phyloP scores from a whole-genome alignment of 441 rosid genomes.

The Populus hybrid region DNA sequence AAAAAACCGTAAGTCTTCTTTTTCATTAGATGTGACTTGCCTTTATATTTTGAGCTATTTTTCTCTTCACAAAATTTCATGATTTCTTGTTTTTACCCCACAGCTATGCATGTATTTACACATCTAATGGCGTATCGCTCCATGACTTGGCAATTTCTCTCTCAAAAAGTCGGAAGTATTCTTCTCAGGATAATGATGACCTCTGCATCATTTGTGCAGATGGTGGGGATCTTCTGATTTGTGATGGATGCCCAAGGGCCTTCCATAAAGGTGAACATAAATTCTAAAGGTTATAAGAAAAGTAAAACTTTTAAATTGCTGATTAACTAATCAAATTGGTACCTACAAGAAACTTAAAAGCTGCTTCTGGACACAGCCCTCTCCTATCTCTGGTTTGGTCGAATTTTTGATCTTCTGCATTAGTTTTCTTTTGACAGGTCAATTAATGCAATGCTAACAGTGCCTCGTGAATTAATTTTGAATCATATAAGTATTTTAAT shows the following conservation, averaged over 20 bases:
- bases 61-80: background rate
- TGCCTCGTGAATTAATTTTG: background rate
- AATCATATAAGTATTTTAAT: too few species aligned
- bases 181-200: conserved; percentile 76
- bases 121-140: conserved; percentile 91
- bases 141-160: conserved; percentile 90
- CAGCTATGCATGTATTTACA: conserved; percentile 90
- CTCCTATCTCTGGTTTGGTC: background rate
- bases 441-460: background rate
- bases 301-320: conserved; percentile 3
- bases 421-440: background rate
- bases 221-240: conserved; percentile 68
- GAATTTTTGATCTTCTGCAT: background rate
- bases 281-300: conserved; percentile 9
- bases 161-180: conserved; percentile 69
- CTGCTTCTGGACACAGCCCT: background rate
- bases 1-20: conserved; percentile 70
- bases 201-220: conserved; percentile 85
- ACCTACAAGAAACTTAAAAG: background rate
- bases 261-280: conserved; percentile 73
- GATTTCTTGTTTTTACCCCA: conserved; percentile 17
- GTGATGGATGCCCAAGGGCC: conserved; percentile 98
- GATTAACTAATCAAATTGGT: background rate
- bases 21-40: background rate
- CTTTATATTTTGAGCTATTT: background rate